A percentile compares a stretch with the other conserved stretches of the same genome.
Evolutionary conservation across 805 yeast genomes (phyloP).

Genomic region (Wickerhamiella qilinensis): DNA sequence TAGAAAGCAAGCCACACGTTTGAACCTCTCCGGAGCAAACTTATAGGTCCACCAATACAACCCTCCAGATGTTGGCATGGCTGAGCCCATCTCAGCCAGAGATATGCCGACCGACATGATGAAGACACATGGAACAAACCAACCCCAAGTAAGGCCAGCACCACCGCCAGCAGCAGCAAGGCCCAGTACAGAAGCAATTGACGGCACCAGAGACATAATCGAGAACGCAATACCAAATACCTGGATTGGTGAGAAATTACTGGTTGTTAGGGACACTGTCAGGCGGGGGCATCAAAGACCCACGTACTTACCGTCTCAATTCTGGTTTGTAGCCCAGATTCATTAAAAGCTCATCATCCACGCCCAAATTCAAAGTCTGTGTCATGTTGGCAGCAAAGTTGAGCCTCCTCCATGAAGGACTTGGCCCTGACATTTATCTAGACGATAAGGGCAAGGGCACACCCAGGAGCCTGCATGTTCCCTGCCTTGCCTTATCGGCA

Average conservation of each 20-base stretch:
- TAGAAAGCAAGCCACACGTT: slow-evolving; percentile 39
- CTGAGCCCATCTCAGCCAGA: slow-evolving; percentile 46
- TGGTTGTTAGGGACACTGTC: no score
- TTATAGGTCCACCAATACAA: slow-evolving; percentile 49
- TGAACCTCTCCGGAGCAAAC: slow-evolving; percentile 38
- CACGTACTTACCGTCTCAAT: slow-evolving; percentile 34
- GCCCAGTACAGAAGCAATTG: slow-evolving; percentile 36
- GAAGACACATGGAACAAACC: slow-evolving; percentile 41
- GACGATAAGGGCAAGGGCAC: no score
- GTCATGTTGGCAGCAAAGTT: no score
- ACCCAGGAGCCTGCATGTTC: no score
- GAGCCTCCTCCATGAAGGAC: no score
- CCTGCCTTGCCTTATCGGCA: no score
- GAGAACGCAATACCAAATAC: slow-evolving; percentile 58
- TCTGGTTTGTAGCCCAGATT: slow-evolving; percentile 62
- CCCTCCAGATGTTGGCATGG: slow-evolving; percentile 62
- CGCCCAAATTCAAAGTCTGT: no score
- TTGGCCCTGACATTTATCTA: no score
- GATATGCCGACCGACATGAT: slow-evolving; percentile 39
- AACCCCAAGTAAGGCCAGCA: slow-evolving; percentile 52
- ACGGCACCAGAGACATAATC: slow-evolving; percentile 46
- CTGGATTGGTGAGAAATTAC: slow-evolving; percentile 38
- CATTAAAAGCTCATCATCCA: slow-evolving; percentile 20
- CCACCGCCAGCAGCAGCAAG: slow-evolving; percentile 45
- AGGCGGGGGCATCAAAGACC: no score